Percentiles rank a stretch among this genome's conserved stretches.
Evolutionary conservation across 2,329 filamentous ascomycete genomes (phyloP).

Genomic region (Phaeosphaeriaceae sp.): DNA sequence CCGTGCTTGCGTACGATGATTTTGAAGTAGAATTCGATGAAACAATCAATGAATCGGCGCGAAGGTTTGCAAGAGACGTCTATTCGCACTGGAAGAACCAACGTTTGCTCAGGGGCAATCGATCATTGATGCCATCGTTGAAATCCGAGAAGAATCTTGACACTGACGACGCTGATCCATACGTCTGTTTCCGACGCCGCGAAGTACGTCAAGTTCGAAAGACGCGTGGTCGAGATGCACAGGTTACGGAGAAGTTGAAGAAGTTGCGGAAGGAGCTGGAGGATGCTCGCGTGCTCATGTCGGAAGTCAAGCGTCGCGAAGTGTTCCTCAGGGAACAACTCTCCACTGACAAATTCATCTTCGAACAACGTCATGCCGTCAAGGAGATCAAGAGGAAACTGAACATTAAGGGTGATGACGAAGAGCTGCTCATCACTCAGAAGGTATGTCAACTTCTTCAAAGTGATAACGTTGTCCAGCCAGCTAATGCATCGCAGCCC

Average conservation of each 20-base stretch:
- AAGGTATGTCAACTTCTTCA: conserved; percentile 67
- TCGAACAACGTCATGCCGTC: conserved; percentile 79
- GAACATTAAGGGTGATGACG: conserved; percentile 89
- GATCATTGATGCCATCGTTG: conserved; percentile 75
- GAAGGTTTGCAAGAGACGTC: conserved; percentile 73
- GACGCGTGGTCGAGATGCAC: conserved; percentile 89
- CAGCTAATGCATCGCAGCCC: conserved; percentile 36
- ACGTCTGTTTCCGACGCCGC: conserved; percentile 95
- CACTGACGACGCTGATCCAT: conserved; percentile 93
- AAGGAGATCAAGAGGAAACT: conserved; percentile 89
- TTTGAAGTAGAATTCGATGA: conserved; percentile 70
- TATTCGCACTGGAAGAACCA: conserved; percentile 89
- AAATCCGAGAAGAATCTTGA: conserved; percentile 96
- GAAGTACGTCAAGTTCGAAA: conserved; percentile 95
- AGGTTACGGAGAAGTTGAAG: conserved; percentile 93
- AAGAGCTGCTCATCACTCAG: conserved; percentile 83
- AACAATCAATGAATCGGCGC: conserved; percentile 60
- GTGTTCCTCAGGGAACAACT: conserved; percentile 78
- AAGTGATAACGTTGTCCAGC: conserved; percentile 21
- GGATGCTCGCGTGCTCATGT: conserved; percentile 80
- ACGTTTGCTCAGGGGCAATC: conserved; percentile 71
- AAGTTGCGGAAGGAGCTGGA: conserved; percentile 89
- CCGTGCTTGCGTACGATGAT: conserved; percentile 66
- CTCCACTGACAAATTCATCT: conserved; percentile 75
- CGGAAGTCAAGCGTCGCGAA: conserved; percentile 80